Evolutionary conservation across 129 eudicot genomes (phyloP), one percentile per base, ranked within the genome.

Genomic region (Solidago caesia): DNA sequence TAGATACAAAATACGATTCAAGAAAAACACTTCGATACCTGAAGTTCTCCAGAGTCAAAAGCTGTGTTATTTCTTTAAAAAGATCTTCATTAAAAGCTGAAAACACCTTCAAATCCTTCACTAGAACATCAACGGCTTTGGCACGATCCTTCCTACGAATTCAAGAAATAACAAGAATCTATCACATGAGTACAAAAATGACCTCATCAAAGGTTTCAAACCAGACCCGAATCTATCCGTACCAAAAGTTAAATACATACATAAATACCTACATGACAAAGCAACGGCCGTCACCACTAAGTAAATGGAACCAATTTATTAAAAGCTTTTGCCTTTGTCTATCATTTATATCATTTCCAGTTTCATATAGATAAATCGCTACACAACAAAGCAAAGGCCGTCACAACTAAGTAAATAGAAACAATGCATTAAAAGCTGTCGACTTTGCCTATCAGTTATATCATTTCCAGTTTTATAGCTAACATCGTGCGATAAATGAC

Each of bases 21-120:
- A 9, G 13, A 21, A 4, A 45, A 33, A 27, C 68, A 13, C 25
- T 25, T 55, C 11, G 57, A 9, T 43, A 89, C 96, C 96, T 82
- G 79, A 89, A 89, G 65, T 89, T 86, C 77, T 89, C 96, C 48
- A 89, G 75, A 64, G 96, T 84, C 76, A 89, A 64, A 68, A 89
- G 91, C 69, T 84, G 91, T 11, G 96, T 89, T 14, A 89, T 89
- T 70, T 89, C 96, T 83, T 89, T 89, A 45, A 89, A 89, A 42
- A 89, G 88, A 77, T 86, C 96, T 80, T 86, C 96, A 75, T 89
- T 86, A 58, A 86, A 89, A 66, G 96, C 87, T 7, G 96, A 86
- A 69, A 89, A 89, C 68, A 84, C 96, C 77, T 89, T 89, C 87
- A 89, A 80, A 79, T 89, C 96, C 79, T 89, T 89, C 75, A 89